Evolutionary conservation across 2,329 filamentous ascomycete genomes (phyloP).

Genomic region (Alternaria conjuncta): DNA sequence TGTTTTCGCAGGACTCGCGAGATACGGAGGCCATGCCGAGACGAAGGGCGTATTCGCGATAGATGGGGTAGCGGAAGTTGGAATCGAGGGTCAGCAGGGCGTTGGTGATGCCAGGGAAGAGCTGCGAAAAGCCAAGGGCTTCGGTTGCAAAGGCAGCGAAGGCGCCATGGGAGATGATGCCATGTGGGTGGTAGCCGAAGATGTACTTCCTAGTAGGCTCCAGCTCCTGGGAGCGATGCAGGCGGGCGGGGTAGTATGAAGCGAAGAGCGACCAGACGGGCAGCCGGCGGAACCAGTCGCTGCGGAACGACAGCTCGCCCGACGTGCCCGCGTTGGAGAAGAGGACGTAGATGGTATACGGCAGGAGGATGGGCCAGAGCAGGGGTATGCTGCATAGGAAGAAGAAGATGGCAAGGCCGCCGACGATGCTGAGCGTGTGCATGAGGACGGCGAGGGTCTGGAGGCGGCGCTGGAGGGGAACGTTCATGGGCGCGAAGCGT

Average conservation of each 20-base stretch:
- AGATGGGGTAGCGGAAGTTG: conserved; percentile 93
- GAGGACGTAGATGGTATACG: conserved; percentile 84
- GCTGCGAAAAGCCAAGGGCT: conserved; percentile 80
- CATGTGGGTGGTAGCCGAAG: conserved; percentile 95
- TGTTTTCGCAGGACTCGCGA: conserved; percentile 88
- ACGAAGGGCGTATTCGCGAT: conserved; percentile 90
- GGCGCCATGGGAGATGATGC: conserved; percentile 96
- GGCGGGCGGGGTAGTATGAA: conserved; percentile 85
- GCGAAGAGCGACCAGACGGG: conserved; percentile 88
- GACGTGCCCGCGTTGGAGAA: conserved; percentile 79
- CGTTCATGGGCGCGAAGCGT: conserved; percentile 84
- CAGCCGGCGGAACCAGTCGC: conserved; percentile 73
- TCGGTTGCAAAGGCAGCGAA: conserved; percentile 92
- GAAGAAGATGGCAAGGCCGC: conserved; percentile 78
- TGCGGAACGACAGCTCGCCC: conserved; percentile 76
- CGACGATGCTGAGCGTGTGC: conserved; percentile 58
- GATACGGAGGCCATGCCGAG: conserved; percentile 90
- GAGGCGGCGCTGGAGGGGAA: conserved; percentile 60
- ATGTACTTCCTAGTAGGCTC: conserved; percentile 89
- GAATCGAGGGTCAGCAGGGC: conserved; percentile 91
- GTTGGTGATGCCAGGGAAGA: conserved; percentile 96
- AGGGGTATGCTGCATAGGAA: conserved; percentile 89
- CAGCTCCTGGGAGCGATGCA: conserved; percentile 84
- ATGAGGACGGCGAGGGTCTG: conserved; percentile 58
- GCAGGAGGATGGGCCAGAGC: conserved; percentile 79